Conservation (phyloP, 495 filamentous ascomycete species). For the Entonaema liquescens region DNA sequence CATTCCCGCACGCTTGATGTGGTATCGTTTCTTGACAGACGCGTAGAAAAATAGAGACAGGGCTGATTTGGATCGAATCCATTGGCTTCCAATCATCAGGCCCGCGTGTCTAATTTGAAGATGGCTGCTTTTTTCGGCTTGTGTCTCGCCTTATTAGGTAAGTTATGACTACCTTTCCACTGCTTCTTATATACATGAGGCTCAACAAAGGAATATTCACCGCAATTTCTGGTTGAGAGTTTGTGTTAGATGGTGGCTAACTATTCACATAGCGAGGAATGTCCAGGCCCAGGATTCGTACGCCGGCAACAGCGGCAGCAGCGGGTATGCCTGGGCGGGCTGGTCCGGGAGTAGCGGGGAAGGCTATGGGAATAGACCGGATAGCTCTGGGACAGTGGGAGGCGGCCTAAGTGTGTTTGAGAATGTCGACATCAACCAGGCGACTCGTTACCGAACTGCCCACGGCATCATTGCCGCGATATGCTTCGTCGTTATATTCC, state of each 20-base stretch:
- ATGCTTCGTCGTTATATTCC: constrained; percentile 62
- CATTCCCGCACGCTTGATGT: background rate
- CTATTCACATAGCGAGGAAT: background rate
- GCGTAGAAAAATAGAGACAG: background rate
- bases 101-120: background rate
- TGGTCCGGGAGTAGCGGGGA: background rate
- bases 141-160: constrained; percentile 22
- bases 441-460: constrained; percentile 38
- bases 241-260: background rate
- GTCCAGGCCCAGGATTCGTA: constrained; percentile 12
- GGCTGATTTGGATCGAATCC: background rate
- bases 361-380: constrained; percentile 11
- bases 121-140: constrained; percentile 8
- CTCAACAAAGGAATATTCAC: background rate
- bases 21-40: background rate
- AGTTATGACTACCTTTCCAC: background rate
- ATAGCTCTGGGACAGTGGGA: constrained; percentile 23
- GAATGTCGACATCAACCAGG: constrained; percentile 39
- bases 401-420: constrained; percentile 11
- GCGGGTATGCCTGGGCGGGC: background rate
- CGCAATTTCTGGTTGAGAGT: background rate
- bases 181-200: background rate
- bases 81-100: background rate
- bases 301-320: background rate
- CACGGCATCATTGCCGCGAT: constrained; percentile 56